Evolutionary conservation across 441 rosid genomes (phyloP).

Genomic region (Geranium incanum): DNA sequence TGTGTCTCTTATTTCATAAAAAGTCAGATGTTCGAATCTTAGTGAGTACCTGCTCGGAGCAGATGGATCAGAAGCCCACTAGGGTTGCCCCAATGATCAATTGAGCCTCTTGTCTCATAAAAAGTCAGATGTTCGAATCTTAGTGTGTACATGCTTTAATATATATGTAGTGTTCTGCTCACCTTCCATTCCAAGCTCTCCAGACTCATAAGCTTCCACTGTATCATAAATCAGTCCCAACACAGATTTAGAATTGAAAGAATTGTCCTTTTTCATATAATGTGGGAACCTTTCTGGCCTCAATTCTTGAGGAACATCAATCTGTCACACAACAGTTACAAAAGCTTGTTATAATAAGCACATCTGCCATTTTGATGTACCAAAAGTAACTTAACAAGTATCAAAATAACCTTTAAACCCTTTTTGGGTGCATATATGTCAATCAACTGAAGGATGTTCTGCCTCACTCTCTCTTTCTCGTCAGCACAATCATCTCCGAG

Average conservation of each 20-base stretch:
- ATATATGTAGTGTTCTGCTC: slow-evolving; percentile 16
- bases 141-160: background rate
- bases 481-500: slow-evolving; percentile 28
- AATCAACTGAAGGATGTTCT: slow-evolving; percentile 33
- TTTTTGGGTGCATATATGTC: slow-evolving; percentile 65
- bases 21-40: no score
- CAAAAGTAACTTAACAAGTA: background rate
- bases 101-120: no score
- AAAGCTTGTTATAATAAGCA: background rate
- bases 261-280: slow-evolving; percentile 41
- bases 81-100: no score
- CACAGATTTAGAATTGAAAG: slow-evolving; percentile 51
- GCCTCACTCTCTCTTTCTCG: slow-evolving; percentile 35
- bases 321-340: slow-evolving; percentile 25
- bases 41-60: no score
- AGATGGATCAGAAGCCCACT: no score
- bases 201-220: slow-evolving; percentile 29
- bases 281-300: slow-evolving; percentile 46
- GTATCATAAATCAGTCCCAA: slow-evolving; percentile 57
- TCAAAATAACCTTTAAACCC: slow-evolving; percentile 37
- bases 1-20: no score
- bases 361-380: background rate
- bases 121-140: no score
- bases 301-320: slow-evolving; percentile 40
- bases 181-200: slow-evolving; percentile 30